Evolutionary conservation across 164 flowering plant species (phyloP), one percentile per base, ranked within the genome.

Genomic region (Magnolia sinica): DNA sequence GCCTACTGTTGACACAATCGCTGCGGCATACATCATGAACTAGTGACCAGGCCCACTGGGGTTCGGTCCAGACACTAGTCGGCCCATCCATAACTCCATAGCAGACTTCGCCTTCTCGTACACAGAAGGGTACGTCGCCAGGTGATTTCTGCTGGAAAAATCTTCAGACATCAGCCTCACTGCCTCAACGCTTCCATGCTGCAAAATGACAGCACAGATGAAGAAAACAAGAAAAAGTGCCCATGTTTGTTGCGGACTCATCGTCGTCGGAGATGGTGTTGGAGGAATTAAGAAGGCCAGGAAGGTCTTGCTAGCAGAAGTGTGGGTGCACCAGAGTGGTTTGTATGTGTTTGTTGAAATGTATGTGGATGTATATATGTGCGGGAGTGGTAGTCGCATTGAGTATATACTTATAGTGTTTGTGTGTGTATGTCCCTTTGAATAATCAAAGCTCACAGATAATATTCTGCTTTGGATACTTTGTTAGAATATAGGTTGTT

Each of bases 1-100:
- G 45, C 45, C 45, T 37, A 37, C 45, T 37, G 7, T 37, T 37
- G 7, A 37, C 7, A 37, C 45, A 37, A 3, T 37, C 45, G 45
- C 45, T 37, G 64, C 20, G 4, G 27, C 16, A 8, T 5, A 50
- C 1, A 37, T 68, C 1, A 37, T 68, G 71, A 8, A 68, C 74
- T 71, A 71, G 31, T 74, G 70, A 2, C 76, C 76, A 2, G 76
- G 70, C 23, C 76, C 76, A 18, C 59, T 64, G n/a, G 76, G 69
- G 69, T 70, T 74, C 67, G 76, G 76, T 24, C 76, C 76, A 19
- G 69, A 64, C 8, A 52, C 67, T 22, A 74, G 49, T 3, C 76
- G 52, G 23, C 70, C 70, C 11, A 74, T 45, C 76, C 76, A 74
- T 19, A 24, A 58, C 24, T 29, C 27, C 69, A 74, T 64, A 10